Evolutionary conservation across 352 stramenopile species (phyloP), one percentile per base, ranked within the genome.

Genomic region (Globisporangium rhizosaccharum): DNA sequence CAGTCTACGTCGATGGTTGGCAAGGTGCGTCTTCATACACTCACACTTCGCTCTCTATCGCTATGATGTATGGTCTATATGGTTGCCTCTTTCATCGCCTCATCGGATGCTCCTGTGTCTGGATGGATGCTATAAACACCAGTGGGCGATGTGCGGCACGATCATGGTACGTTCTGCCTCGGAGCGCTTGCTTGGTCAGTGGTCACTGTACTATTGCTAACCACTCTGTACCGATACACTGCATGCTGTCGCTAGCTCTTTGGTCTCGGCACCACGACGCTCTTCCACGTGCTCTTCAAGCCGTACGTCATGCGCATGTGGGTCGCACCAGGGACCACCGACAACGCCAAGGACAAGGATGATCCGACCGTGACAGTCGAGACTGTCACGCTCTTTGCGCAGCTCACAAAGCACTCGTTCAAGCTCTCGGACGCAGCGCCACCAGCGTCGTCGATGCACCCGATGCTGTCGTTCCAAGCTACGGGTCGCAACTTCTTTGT

Each of bases 141-240:
- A 74, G 79, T 94, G 85, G 85, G 85, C 85, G 51, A 94, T 94
- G 85, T 94, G 85, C 65, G 79, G 85, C 49, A 94, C 85, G 46
- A 83, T 94, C 59, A 92, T 94, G 85, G 71, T 83, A 65, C 47
- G 58, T 59, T 51, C 8, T 47, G 14, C 14, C 33, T n/a, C 18
- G 11, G 25, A 44, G 12, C 12, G 1, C n/a, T 25, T 50, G 20
- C 33, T 10, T 39, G 33, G 8, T 12, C 33, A 1, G 17, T 51
- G 23, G 20, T 53, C 2, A 20, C 14, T 26, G n/a, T 20, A 6
- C 33, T 1, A 39, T 39, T 39, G 33, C 33, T 39, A 5, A 39
- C 33, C 33, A 12, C 33, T 39, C 33, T 39, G 33, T 39, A 39
- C 11, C 10, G 33, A 39, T 12, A 10, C 33, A 39, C 33, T 6